phyloP scores from a whole-genome alignment of 208 protist species.

The Crithidia bombi region DNA sequence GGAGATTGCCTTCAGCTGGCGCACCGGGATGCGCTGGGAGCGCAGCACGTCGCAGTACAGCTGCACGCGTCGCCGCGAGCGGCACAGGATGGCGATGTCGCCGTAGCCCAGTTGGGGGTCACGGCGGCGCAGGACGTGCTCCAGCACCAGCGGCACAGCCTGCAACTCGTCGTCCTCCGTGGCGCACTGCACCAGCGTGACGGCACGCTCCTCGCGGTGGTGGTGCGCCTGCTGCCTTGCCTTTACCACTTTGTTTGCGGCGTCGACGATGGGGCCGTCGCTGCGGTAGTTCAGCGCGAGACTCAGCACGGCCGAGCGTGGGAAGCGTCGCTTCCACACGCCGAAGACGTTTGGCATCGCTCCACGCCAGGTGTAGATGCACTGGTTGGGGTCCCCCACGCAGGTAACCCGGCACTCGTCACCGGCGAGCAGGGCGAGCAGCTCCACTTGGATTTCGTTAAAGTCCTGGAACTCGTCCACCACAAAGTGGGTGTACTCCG shows the following conservation, averaged over 20 bases:
- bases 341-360: constrained; percentile 71
- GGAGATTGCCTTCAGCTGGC: constrained; percentile 39
- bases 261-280: constrained; percentile 65
- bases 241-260: constrained; percentile 60
- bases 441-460: constrained; percentile 88
- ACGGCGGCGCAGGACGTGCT: constrained; percentile 50
- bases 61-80: constrained; percentile 56
- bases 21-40: constrained; percentile 55
- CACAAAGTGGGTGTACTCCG: constrained; percentile 81
- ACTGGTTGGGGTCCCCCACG: constrained; percentile 89
- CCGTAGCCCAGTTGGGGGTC: constrained; percentile 46
- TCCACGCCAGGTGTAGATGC: constrained; percentile 91
- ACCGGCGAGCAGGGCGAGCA: constrained; percentile 78
- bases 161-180: constrained; percentile 43
- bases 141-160: constrained; percentile 50
- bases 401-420: constrained; percentile 85
- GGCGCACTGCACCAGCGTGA: constrained; percentile 47
- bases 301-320: constrained; percentile 43
- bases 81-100: constrained; percentile 85
- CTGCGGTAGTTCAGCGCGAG: constrained; percentile 89
- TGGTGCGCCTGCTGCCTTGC: constrained; percentile 50
- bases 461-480: constrained; percentile 93
- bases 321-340: constrained; percentile 79
- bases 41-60: constrained; percentile 43
- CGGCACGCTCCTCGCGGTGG: constrained; percentile 37